A percentile compares a stretch with the other conserved stretches of the same genome.
phyloP scores from a whole-genome alignment of 2,329 filamentous ascomycete genomes.

The Colletotrichum agaves region DNA sequence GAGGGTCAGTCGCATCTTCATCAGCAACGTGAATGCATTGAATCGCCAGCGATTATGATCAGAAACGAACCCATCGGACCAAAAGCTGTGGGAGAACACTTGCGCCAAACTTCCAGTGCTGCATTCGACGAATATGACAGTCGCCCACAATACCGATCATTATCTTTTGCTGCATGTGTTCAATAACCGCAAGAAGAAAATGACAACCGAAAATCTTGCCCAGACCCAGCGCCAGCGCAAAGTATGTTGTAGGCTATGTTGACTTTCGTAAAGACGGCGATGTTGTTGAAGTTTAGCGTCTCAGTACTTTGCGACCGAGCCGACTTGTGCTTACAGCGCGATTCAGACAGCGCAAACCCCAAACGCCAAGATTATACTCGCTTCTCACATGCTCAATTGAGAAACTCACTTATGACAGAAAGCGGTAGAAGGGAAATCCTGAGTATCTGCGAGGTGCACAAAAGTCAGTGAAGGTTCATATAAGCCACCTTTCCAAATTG shows the following conservation, averaged over 20 bases:
- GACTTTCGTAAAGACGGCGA: background rate
- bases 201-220: background rate
- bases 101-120: background rate
- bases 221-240: background rate
- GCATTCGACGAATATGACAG: background rate
- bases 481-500: too few relatives aligned
- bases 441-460: background rate
- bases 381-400: too few relatives aligned
- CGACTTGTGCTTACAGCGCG: background rate
- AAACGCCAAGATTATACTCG: too few relatives aligned
- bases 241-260: constrained; percentile 8
- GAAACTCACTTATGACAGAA: constrained; percentile 5
- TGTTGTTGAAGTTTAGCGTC: background rate
- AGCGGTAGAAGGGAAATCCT: background rate
- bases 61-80: background rate
- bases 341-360: too few relatives aligned
- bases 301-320: background rate
- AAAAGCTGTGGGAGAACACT: background rate
- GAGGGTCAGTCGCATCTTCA: background rate
- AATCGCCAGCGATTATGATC: background rate
- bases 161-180: background rate
- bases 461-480: background rate
- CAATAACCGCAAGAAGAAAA: constrained; percentile 5
- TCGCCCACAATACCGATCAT: background rate
- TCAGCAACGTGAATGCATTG: background rate